Evolutionary conservation across 441 rosid genomes (phyloP).

Genomic region (Gossypium trilobum): DNA sequence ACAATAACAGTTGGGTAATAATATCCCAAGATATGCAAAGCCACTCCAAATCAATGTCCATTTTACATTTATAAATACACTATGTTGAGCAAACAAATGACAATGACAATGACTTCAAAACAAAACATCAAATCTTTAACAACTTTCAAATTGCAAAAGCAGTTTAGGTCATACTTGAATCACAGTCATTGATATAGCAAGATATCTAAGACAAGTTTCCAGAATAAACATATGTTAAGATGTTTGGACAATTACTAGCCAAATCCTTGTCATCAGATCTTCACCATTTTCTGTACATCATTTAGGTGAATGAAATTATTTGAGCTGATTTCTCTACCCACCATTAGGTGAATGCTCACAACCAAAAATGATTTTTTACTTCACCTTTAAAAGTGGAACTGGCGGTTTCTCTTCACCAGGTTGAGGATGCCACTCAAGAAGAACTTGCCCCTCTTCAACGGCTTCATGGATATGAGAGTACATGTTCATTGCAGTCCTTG

Average conservation of each 20-base stretch:
- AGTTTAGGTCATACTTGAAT: neutral
- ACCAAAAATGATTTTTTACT: neutral
- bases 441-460: conserved; percentile 55
- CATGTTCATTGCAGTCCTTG: conserved; percentile 98
- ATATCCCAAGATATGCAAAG: neutral
- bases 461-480: conserved; percentile 81
- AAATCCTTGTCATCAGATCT: conserved; percentile 4
- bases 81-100: neutral
- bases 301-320: neutral
- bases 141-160: neutral
- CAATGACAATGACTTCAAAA: neutral
- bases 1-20: neutral
- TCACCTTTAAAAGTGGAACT: conserved; percentile 84
- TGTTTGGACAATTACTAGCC: neutral
- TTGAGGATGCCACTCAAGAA: conserved; percentile 92
- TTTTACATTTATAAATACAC: neutral
- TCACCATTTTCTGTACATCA: neutral
- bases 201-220: neutral
- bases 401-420: conserved; percentile 93
- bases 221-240: neutral
- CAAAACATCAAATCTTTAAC: neutral
- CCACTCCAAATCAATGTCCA: neutral
- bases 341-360: neutral
- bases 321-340: neutral
- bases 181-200: neutral